Base-by-base conservation (phyloP, 2,329 filamentous ascomycete genomes). In the Orbilia blumenaviensis region DNA sequence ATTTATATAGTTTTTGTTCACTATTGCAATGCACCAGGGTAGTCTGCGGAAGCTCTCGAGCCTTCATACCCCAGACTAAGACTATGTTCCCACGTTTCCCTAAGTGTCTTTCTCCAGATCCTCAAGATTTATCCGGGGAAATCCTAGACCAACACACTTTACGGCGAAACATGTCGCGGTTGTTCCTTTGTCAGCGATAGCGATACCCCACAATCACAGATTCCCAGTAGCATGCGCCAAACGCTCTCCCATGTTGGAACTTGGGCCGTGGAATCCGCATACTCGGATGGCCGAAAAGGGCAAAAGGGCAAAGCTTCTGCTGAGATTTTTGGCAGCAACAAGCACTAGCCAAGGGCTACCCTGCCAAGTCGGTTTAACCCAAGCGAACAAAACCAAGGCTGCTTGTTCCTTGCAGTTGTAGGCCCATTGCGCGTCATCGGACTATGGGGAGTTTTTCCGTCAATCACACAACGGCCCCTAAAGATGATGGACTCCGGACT, bases 81-180 rank as follows among this genome's bases (percentile, higher is more conserved):
- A 54, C n/a, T n/a, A n/a, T n/a, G n/a, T n/a, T 62, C 54, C 36
- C 42, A 36, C 52, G 32, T 21, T 58, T 25, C 29, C 56, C 54
- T 42, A 41, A 34, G 32, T 56, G 16, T 32, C 29, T 68, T 66
- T 60, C 50, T 60, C 64, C 64, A 68, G 48, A 18, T 68, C 27
- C 25, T 44, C 25, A 60, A 68, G 64, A 60, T 75, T 75, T 56
- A 67, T 64, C 71, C 63, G 63, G 63, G 71, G 67, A 75, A 41
- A 46, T 18, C 44, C 23, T 14, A 29, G 63, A 68, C 25, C 71
- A 75, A 75, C 71, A 75, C 71, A 75, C 36, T 75, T 68, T 34
- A 75, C 71, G 71, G 71, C 71, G 56, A 75, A 75, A 75, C 71
- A 63, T 68, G 44, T 21, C 36, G 69, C 63, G 63, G 58, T 75